These are phyloP conservation scores for Nicotiana rustica DNA, from an alignment of 305 asterid species.

Conservation along the genomic window DNA sequence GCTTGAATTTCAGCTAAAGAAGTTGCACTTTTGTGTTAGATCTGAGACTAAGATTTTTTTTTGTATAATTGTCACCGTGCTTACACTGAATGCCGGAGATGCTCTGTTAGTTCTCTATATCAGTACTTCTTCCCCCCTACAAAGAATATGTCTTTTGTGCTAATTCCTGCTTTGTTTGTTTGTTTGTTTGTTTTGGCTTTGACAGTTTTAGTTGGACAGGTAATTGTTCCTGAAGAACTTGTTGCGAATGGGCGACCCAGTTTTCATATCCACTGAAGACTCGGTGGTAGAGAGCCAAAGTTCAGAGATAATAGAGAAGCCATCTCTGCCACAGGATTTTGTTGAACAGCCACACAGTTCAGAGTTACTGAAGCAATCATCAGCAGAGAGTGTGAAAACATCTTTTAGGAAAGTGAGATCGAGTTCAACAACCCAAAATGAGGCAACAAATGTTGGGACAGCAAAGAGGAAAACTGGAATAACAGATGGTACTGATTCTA, in stretches of 20 bases:
- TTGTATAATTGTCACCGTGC: not conserved
- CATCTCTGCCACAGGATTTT: conserved; percentile 45
- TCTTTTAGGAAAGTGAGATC: conserved; percentile 50
- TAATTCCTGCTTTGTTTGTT: not conserved
- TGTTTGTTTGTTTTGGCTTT: not conserved
- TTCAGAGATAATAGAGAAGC: conserved; percentile 23
- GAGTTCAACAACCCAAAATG: conserved; percentile 45
- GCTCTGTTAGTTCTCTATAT: conserved; percentile 3
- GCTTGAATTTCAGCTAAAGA: conserved; percentile 26
- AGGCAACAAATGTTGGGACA: conserved; percentile 41
- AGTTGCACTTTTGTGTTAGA: conserved; percentile 12
- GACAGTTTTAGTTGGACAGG: conserved; percentile 22
- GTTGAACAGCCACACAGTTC: conserved; percentile 45
- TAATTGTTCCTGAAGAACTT: conserved; percentile 25
- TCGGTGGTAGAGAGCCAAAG: conserved; percentile 5
- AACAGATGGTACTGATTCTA: conserved; percentile 49
- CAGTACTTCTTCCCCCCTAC: not conserved
- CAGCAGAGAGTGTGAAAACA: conserved; percentile 53
- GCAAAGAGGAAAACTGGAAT: conserved; percentile 54
- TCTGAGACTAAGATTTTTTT: not conserved
- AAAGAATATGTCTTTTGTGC: not conserved
- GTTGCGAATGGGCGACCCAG: conserved; percentile 30
- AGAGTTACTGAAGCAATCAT: conserved; percentile 49
- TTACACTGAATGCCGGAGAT: not conserved
- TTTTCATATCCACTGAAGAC: conserved; percentile 15